Percentiles rank a stretch among this genome's conserved stretches.
These are phyloP conservation scores for Phlegmacium glaucopus DNA, from an alignment of 768 basidiomycete species.

Conservation along the genomic window DNA sequence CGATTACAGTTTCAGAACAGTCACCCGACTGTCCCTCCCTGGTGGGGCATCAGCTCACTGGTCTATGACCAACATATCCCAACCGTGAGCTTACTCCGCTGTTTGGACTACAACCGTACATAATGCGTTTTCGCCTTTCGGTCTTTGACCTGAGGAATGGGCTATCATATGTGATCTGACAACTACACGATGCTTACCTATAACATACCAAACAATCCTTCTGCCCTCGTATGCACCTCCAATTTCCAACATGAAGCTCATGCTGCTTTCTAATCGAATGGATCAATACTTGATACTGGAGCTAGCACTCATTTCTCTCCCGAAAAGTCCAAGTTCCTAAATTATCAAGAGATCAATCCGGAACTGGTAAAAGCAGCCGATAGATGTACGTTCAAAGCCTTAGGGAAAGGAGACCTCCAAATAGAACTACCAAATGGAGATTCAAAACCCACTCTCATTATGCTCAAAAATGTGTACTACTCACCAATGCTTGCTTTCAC, in stretches of 20 bases:
- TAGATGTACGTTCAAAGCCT: neutral
- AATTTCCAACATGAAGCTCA: conserved; percentile 6
- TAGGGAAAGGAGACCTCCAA: neutral
- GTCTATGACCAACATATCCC: too few relatives aligned
- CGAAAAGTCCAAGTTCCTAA: conserved; percentile 15
- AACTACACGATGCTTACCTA: neutral
- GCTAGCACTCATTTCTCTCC: conserved; percentile 31
- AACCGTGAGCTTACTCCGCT: too few relatives aligned
- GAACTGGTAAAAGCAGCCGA: neutral
- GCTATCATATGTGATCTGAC: too few relatives aligned
- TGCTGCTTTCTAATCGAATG: neutral
- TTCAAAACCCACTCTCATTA: neutral
- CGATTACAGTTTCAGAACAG: too few relatives aligned
- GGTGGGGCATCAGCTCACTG: too few relatives aligned
- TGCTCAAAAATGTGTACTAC: too few relatives aligned
- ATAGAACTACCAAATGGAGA: neutral
- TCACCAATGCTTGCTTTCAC: too few relatives aligned
- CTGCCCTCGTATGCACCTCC: neutral
- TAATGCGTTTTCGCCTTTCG: too few relatives aligned
- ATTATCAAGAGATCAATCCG: neutral
- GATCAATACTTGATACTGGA: conserved; percentile 19
- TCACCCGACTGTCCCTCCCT: too few relatives aligned
- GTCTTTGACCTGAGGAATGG: too few relatives aligned
- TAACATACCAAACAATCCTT: neutral
- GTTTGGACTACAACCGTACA: too few relatives aligned